These are phyloP conservation scores for Cunninghamia lanceolata DNA, from an alignment of 75 land plant species.

Conservation along the genomic window DNA sequence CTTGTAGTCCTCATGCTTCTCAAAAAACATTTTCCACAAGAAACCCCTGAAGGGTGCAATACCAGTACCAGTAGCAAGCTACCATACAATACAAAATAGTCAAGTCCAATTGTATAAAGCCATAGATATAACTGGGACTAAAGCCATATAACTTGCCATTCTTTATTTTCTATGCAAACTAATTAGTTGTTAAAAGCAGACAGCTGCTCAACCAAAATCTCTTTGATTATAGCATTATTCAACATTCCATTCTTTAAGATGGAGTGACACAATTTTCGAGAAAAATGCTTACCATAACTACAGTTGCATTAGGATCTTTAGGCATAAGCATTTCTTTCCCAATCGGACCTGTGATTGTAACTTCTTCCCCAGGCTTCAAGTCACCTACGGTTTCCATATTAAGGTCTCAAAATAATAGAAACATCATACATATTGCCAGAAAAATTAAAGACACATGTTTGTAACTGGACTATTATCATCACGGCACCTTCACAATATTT, in stretches of 20 bases:
- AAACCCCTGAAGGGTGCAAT: conserved; percentile 95
- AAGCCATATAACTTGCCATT: neutral
- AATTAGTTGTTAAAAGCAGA: neutral
- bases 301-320: conserved; percentile 84
- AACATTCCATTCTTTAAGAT: neutral
- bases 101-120: neutral
- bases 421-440: neutral
- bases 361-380: conserved; percentile 91
- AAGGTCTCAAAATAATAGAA: neutral
- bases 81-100: conserved; percentile 1
- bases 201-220: neutral
- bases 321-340: conserved; percentile 99
- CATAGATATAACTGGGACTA: neutral
- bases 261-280: neutral
- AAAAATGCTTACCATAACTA: conserved; percentile 67
- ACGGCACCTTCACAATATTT: too few species aligned
- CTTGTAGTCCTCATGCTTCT: conserved; percentile 91
- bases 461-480: neutral
- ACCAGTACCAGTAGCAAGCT: conserved; percentile 99
- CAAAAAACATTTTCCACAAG: conserved; percentile 99
- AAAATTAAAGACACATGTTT: too few species aligned
- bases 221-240: neutral
- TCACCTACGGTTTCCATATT: conserved; percentile 58
- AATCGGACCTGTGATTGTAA: conserved; percentile 89
- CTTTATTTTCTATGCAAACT: neutral